Conservation (phyloP, 2,329 filamentous ascomycete species). For the Xylariaceae sp. region DNA sequence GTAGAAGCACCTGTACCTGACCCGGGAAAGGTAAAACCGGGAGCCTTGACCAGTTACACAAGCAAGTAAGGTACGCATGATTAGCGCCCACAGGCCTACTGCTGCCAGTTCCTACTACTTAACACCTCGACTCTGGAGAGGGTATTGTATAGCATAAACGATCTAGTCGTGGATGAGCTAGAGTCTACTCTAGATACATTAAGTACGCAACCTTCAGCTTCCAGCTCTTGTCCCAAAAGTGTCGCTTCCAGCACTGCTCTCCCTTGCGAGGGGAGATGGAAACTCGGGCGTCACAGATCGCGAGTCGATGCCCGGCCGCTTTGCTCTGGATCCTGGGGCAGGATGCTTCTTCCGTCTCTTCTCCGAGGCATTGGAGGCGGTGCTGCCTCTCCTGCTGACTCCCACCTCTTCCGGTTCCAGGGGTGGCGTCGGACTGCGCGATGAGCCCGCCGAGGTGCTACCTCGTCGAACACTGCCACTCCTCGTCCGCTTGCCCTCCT, state of each 20-base stretch:
- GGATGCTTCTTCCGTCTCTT: constrained; percentile 45
- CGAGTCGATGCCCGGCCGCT: constrained; percentile 38
- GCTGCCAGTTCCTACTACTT: no score
- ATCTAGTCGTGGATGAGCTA: no score
- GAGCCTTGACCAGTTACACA: no score
- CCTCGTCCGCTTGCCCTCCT: constrained; percentile 40
- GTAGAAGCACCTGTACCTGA: no score
- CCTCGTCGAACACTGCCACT: constrained; percentile 45
- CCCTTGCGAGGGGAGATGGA: constrained; percentile 44
- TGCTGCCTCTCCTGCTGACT: constrained; percentile 37
- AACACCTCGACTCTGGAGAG: no score
- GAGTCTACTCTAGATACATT: no score
- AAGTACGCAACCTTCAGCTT: no score
- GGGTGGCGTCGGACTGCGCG: constrained; percentile 41
- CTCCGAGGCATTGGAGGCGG: constrained; percentile 39
- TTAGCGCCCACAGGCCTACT: no score
- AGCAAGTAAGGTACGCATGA: no score
- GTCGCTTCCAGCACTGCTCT: constrained; percentile 31
- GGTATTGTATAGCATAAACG: no score
- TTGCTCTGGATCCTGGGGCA: constrained; percentile 32
- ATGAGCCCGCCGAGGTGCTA: constrained; percentile 41
- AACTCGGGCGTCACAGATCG: constrained; percentile 48
- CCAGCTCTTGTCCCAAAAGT: constrained; percentile 2
- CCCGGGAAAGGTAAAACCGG: no score
- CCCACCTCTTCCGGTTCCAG: constrained; percentile 34